These are phyloP conservation scores for Lavandula angustifolia DNA, from an alignment of 257 asterid genomes.

Conservation along the genomic window DNA sequence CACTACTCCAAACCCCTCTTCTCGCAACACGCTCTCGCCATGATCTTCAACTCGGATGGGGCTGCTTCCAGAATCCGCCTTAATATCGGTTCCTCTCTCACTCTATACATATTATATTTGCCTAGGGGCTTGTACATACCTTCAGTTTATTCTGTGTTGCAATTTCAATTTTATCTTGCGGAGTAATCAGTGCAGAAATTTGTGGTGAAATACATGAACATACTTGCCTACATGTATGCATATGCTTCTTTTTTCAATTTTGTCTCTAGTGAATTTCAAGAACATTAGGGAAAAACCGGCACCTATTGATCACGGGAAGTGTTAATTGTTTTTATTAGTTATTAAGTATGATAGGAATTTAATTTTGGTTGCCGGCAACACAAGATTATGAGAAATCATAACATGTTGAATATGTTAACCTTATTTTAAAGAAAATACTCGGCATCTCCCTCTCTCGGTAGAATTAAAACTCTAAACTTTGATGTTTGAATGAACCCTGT, in stretches of 20 bases:
- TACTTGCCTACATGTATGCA: background rate
- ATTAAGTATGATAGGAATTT: background rate
- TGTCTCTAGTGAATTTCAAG: background rate
- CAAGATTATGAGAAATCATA: background rate
- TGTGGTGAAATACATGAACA: background rate
- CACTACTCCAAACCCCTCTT: constrained; percentile 22
- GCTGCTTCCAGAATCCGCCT: constrained; percentile 61
- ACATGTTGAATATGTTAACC: background rate
- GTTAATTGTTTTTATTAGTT: background rate
- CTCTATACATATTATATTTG: background rate
- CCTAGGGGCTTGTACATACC: background rate
- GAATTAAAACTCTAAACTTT: background rate
- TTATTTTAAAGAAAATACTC: background rate
- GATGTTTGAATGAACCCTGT: background rate
- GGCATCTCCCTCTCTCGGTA: background rate
- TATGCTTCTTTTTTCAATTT: background rate
- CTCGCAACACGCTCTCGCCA: background rate
- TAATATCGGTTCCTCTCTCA: constrained; percentile 52
- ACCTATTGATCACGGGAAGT: constrained; percentile 3
- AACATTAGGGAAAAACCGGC: background rate
- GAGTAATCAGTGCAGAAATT: background rate
- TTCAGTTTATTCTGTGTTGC: constrained; percentile 1
- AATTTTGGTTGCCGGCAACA: background rate
- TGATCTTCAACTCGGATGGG: constrained; percentile 42
- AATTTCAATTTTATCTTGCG: background rate